A percentile compares a stretch with the other conserved stretches of the same genome.
phyloP scores from a whole-genome alignment of 2,329 filamentous ascomycete species.

The Monosporascus sp. region DNA sequence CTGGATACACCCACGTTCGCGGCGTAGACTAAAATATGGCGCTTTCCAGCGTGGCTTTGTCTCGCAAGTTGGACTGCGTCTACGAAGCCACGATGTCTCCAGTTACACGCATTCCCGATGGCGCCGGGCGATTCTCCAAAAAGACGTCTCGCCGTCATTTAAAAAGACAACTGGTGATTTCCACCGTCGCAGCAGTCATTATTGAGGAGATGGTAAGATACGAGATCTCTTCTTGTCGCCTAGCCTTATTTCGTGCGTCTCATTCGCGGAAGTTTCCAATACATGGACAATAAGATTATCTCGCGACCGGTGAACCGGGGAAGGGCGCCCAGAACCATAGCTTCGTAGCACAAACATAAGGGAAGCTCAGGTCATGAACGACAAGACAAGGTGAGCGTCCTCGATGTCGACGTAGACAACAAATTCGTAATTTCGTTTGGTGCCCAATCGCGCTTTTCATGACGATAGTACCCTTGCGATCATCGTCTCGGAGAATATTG shows the following conservation, averaged over 20 bases:
- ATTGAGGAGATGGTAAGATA: neutral
- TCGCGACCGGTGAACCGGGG: neutral
- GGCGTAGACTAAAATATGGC: neutral
- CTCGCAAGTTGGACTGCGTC: neutral
- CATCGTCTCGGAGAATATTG: neutral
- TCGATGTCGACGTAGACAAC: no score
- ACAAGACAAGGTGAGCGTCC: no score
- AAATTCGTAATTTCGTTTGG: neutral
- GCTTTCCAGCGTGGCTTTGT: neutral
- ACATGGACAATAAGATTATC: neutral
- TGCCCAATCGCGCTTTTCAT: neutral
- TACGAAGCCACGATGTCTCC: neutral
- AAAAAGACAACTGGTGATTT: neutral
- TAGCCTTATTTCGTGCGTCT: neutral
- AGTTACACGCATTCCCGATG: neutral
- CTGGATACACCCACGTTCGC: neutral
- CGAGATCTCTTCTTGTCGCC: neutral
- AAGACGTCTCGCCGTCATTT: neutral
- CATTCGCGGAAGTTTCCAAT: neutral
- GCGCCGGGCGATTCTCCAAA: neutral
- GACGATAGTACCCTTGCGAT: no score
- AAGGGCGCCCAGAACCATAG: neutral
- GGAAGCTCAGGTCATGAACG: no score
- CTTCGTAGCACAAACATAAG: neutral
- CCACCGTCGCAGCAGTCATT: neutral